These are phyloP conservation scores for Neoarthrinium moseri DNA, from an alignment of 2,329 filamentous ascomycete genomes.

Conservation along the genomic window DNA sequence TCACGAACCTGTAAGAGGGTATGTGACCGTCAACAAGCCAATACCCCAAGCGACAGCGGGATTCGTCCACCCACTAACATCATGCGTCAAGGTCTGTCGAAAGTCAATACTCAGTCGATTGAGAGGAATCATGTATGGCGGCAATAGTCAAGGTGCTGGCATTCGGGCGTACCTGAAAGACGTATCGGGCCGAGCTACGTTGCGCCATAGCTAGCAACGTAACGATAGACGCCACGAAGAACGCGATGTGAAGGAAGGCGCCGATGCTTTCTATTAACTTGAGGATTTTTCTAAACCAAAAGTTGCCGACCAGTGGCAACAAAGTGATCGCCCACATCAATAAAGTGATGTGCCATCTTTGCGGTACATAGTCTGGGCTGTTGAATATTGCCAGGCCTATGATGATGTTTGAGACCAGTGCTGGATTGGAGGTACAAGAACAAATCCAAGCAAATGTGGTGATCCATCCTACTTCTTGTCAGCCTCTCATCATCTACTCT, in stretches of 20 bases:
- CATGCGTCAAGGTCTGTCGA: conserved; percentile 6
- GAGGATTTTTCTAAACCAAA: conserved; percentile 2
- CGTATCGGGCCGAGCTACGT: not conserved
- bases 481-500: not conserved
- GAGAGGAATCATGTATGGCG: too few relatives aligned
- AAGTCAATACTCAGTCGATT: too few relatives aligned
- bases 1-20: not conserved
- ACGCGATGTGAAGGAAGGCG: not conserved
- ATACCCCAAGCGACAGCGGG: not conserved
- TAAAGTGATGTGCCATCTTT: not conserved
- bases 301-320: not conserved
- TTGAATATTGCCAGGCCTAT: conserved; percentile 1
- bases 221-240: conserved; percentile 1
- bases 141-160: too few relatives aligned
- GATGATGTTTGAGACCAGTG: not conserved
- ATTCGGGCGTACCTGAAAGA: conserved; percentile 1
- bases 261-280: not conserved
- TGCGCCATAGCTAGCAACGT: not conserved
- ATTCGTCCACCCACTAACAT: not conserved
- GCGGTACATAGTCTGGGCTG: not conserved
- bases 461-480: not conserved
- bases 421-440: not conserved
- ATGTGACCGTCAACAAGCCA: not conserved
- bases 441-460: not conserved
- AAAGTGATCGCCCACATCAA: not conserved